Conservation (phyloP, 169 alveolate species). For the Cryptosporidium xiaoi region DNA sequence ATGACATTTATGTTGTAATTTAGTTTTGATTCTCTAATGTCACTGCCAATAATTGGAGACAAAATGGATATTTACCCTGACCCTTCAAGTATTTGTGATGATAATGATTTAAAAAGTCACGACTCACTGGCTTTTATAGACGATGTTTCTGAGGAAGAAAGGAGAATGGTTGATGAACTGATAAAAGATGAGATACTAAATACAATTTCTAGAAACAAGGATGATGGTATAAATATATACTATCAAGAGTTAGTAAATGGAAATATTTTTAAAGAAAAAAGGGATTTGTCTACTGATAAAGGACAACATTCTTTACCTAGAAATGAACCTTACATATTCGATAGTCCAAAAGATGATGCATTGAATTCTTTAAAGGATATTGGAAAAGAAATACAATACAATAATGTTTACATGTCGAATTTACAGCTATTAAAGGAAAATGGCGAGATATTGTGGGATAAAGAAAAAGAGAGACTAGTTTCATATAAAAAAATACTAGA, state of each 20-base stretch:
- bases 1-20: too few species aligned
- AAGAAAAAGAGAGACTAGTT: background rate
- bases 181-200: slow-evolving; percentile 9
- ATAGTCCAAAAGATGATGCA: background rate
- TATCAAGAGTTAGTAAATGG: background rate
- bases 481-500: background rate
- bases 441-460: slow-evolving; percentile 45
- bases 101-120: too few species aligned
- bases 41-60: background rate
- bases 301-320: background rate
- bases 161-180: background rate
- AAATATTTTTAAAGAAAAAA: background rate
- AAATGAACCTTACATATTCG: background rate
- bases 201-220: background rate
- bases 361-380: background rate
- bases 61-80: background rate
- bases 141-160: slow-evolving; percentile 22
- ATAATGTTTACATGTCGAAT: slow-evolving; percentile 7
- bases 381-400: slow-evolving; percentile 16
- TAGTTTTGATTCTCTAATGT: background rate
- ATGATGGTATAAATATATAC: background rate
- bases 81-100: background rate
- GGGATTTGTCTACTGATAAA: background rate
- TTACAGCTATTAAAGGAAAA: slow-evolving; percentile 27
- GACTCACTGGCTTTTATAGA: slow-evolving; percentile 24